Conservation (phyloP, 352 stramenopile genomes). For the Plasmopara viticola region DNA sequence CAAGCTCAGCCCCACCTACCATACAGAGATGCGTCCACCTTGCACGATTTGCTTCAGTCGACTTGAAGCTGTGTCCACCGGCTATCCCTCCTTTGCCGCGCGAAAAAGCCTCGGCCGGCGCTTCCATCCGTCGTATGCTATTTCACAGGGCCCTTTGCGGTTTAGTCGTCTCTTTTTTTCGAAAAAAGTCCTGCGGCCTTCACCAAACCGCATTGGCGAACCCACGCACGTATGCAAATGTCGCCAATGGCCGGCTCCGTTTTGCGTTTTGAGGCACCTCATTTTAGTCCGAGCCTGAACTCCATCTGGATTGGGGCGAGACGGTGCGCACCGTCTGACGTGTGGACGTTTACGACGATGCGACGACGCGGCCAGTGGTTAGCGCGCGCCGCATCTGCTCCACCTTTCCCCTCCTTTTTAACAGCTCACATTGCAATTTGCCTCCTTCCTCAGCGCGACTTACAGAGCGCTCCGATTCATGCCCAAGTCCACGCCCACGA, state of each 20-base stretch:
- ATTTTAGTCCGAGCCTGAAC: constrained; percentile 16
- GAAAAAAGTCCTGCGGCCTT: not conserved
- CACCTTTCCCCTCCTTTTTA: constrained; percentile 6
- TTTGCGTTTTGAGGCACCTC: constrained; percentile 10
- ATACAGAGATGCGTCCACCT: no score
- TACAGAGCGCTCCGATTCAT: no score
- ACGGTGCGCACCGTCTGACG: constrained; percentile 25
- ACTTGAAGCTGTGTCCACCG: no score
- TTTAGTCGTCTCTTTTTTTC: no score
- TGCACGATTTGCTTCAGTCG: no score
- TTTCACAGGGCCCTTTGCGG: no score
- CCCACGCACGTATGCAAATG: constrained; percentile 18
- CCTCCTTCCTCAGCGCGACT: no score
- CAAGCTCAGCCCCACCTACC: no score
- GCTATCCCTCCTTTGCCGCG: no score
- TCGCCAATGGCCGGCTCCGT: constrained; percentile 16
- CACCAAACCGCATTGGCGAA: constrained; percentile 1
- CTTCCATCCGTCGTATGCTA: no score
- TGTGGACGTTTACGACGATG: constrained; percentile 29
- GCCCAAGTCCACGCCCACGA: constrained; percentile 27
- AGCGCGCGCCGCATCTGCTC: constrained; percentile 14
- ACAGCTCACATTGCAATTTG: constrained; percentile 33
- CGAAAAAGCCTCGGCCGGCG: no score
- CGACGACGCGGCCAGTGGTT: constrained; percentile 24
- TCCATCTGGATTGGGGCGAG: constrained; percentile 23